Evolutionary conservation across 2,329 filamentous ascomycete species (phyloP), one percentile per base, ranked within the genome.

Genomic region (Aspergillus ibericus): DNA sequence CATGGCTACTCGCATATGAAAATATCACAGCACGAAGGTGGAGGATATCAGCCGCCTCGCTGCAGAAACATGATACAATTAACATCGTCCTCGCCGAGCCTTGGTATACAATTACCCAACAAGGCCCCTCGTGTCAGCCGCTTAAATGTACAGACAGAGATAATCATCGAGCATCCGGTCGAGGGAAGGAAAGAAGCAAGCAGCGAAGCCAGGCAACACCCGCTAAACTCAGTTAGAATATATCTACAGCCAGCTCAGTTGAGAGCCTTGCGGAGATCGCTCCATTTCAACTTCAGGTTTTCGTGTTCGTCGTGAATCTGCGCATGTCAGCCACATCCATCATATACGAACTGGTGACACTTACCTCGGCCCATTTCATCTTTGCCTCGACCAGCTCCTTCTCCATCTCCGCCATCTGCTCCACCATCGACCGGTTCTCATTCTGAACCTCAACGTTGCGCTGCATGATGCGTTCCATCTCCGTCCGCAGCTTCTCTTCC

Each of bases 301-400:
- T 93, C 91, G 68, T 93, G 85, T 59, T 81, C 75, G 57, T 76
- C 78, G 68, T 89, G 90, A 65, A 91, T 84, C 89, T 92, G 68
- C 16, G n/a, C 8, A 18, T 22, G 34, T 13, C 16, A 8, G 29
- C 67, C 48, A 66, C 16, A 8, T 6, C 48, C 34, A 10, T 15
- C 29, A 42, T 46, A 25, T 46, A 25, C 22, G 6, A 12, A 5
- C 8, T 25, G 7, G 12, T 38, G 7, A 25, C 25, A 58, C 88
- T 81, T 83, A 96, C 93, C 88, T 97, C 92, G 55, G 95, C 95
- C 80, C 93, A 92, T 70, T 87, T 86, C 90, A 99, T 90, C 83
- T 99, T 99, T 1, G 92, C 95, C 72, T 89, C 86, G 63, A 99
- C 93, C 65, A 99, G 80, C 74, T 92, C 88, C 76, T 93, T 90